Evolutionary conservation across 2,329 filamentous ascomycete species (phyloP), one percentile per base, ranked within the genome.

Genomic region (Aureobasidium sp.): DNA sequence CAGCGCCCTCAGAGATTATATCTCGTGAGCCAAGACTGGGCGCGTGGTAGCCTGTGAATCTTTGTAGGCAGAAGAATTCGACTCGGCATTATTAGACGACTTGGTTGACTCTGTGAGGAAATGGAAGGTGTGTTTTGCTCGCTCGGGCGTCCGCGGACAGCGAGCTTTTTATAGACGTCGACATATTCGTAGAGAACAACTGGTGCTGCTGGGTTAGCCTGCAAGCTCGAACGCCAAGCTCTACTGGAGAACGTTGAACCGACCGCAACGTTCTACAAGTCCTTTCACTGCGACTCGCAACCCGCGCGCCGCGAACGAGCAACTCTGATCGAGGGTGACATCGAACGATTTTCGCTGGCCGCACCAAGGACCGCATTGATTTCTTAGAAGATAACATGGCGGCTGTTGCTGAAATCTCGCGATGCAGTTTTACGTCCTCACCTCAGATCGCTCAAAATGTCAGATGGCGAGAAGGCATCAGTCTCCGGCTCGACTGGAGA

Each of bases 61-160:
- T 7, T 12, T 17, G 34, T 25, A 55, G 51, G 51, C 22, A 55
- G 37, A 22, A n/a, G 29, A 5, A 17, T 25, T 45, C 7, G 6
- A 20, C 12, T 45, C 12, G 11, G 29, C 41, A 44, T 45, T 8
- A 25, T 36, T 17, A 25, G 29, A 45, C 41, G 11, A 45, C 17
- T 9, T 34, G 31, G 25, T 17, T 15, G 17, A 12, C 3, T 45
- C 11, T 20, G 25, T 20, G 14, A 48, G 36, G 15, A 39, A 31
- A 25, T 47, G 39, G 27, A 8, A 3, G 3, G 8, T 5, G n/a
- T 8, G 44, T 7, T 20, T 20, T 56, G 52, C 17, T 56, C 37
- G 17, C 25, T 45, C 53, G 27, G 39, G 15, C 5, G 53, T 36
- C 53, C 53, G 53, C 53, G 53, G 53, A 36, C 53, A 57, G 53